These are phyloP conservation scores for Lentinula raphanica DNA, from an alignment of 768 basidiomycete genomes.

Conservation along the genomic window DNA sequence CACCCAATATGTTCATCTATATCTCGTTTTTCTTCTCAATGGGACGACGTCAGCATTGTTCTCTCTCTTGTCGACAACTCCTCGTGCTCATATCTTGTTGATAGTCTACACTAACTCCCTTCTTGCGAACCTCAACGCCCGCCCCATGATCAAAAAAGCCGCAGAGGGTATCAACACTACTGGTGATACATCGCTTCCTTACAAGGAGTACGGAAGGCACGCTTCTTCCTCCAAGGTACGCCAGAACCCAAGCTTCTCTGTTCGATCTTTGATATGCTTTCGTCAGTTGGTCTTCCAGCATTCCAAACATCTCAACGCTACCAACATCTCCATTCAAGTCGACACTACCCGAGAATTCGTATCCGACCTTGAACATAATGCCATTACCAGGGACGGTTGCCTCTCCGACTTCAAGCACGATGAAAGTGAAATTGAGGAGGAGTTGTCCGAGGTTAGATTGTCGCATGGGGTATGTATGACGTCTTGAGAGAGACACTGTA, in stretches of 20 bases:
- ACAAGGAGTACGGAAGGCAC: neutral
- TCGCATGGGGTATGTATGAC: neutral
- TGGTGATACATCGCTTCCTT: neutral
- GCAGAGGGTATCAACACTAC: neutral
- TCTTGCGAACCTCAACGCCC: slow-evolving; percentile 26
- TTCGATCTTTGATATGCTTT: neutral
- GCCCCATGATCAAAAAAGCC: slow-evolving; percentile 13
- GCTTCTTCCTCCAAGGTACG: neutral
- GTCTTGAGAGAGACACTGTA: neutral
- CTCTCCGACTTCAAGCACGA: neutral
- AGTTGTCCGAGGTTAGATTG: neutral
- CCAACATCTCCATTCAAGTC: slow-evolving; percentile 8
- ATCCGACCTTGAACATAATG: neutral
- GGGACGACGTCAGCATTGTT: slow-evolving; percentile 40
- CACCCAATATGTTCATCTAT: slow-evolving; percentile 48
- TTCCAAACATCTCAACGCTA: neutral
- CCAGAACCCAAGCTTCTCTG: neutral
- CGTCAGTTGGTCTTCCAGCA: neutral
- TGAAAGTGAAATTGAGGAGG: neutral
- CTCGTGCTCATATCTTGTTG: neutral
- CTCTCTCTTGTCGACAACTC: slow-evolving; percentile 10
- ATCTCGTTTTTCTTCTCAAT: slow-evolving; percentile 57
- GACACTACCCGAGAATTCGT: slow-evolving; percentile 5
- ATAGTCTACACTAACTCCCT: slow-evolving; percentile 28
- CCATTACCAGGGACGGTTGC: neutral